Evolutionary conservation across 1,284 basidiomycete species (phyloP).

Genomic region (Apiotrichum mycotoxinovorans): DNA sequence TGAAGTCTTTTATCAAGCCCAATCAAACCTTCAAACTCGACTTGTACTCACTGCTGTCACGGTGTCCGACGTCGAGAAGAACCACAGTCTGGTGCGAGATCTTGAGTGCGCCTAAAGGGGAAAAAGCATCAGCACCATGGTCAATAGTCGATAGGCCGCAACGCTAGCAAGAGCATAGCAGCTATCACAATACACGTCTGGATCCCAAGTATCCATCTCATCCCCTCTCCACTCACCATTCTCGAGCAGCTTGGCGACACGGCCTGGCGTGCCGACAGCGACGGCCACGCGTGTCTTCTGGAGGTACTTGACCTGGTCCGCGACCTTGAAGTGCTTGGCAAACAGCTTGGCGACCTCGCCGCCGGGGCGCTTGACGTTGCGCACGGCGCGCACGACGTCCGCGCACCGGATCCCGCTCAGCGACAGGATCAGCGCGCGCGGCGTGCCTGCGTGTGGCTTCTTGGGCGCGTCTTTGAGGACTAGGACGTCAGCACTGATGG

Average conservation of each 20-base stretch:
- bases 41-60: conserved; percentile 39
- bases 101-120: conserved; percentile 40
- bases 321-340: conserved; percentile 51
- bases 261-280: conserved; percentile 50
- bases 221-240: conserved; percentile 26
- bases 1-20: too few species aligned
- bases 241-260: conserved; percentile 47
- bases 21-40: too few species aligned
- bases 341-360: conserved; percentile 52
- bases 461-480: conserved; percentile 24
- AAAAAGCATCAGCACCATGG: too few species aligned
- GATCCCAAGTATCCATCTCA: not conserved
- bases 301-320: conserved; percentile 50
- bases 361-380: conserved; percentile 33
- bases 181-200: not conserved
- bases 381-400: conserved; percentile 48
- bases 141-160: too few species aligned
- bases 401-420: conserved; percentile 49
- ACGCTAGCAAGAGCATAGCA: conserved; percentile 1
- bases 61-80: conserved; percentile 45
- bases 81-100: conserved; percentile 40
- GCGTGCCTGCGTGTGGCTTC: conserved; percentile 29
- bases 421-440: conserved; percentile 45
- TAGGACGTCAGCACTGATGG: conserved; percentile 2
- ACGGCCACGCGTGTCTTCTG: conserved; percentile 45